Conservation (phyloP, 1,284 basidiomycete genomes). For the Trichosporon sp. region DNA sequence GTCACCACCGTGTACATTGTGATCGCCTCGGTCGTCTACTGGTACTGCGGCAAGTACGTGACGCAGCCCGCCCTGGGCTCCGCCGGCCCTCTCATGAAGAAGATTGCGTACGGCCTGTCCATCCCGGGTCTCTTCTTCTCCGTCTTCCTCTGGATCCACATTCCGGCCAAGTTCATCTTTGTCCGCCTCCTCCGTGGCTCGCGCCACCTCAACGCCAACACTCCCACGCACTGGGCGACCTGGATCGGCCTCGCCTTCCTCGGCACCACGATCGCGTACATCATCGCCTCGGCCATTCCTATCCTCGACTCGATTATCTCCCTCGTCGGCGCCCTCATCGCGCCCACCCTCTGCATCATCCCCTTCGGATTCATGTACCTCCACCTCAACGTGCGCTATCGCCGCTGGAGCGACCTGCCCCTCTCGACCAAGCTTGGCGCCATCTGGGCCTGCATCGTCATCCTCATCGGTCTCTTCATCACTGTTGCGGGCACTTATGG, state of each 20-base stretch:
- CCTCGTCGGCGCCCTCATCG: slow-evolving; percentile 47
- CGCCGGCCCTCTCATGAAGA: slow-evolving; percentile 53
- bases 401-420: neutral
- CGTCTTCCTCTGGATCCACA: slow-evolving; percentile 38
- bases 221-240: slow-evolving; percentile 40
- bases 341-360: slow-evolving; percentile 40
- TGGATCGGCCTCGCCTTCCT: slow-evolving; percentile 39
- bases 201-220: slow-evolving; percentile 41
- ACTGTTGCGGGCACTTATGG: slow-evolving; percentile 46
- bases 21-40: slow-evolving; percentile 39
- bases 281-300: slow-evolving; percentile 44
- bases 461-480: slow-evolving; percentile 39
- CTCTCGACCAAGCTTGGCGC: slow-evolving; percentile 20
- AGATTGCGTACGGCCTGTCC: slow-evolving; percentile 55
- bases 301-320: slow-evolving; percentile 42
- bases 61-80: slow-evolving; percentile 52
- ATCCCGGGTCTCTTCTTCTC: slow-evolving; percentile 47
- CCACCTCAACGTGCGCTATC: slow-evolving; percentile 36
- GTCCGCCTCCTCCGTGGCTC: slow-evolving; percentile 42
- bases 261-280: slow-evolving; percentile 40
- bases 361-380: slow-evolving; percentile 44
- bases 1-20: slow-evolving; percentile 48
- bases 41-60: slow-evolving; percentile 53
- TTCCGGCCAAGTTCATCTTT: slow-evolving; percentile 48
- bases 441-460: slow-evolving; percentile 31